Conservation (phyloP, 257 asterid genomes). For the Rauvolfia tetraphylla region DNA sequence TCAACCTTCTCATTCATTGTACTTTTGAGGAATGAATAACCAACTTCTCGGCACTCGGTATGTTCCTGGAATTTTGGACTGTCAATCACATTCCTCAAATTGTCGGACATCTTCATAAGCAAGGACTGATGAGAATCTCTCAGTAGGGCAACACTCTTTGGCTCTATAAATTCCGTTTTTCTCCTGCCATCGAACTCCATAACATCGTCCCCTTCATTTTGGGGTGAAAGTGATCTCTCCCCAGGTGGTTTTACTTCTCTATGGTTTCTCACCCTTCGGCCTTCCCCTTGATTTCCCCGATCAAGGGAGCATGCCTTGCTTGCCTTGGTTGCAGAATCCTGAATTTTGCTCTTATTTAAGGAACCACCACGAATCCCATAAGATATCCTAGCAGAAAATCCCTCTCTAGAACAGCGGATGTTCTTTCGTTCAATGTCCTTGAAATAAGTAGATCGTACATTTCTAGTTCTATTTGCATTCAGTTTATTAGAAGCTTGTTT, state of each 20-base stretch:
- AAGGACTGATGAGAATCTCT: slow-evolving; percentile 28
- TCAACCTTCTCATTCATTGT: slow-evolving; percentile 26
- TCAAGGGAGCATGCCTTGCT: slow-evolving; percentile 23
- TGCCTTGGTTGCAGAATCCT: slow-evolving; percentile 32
- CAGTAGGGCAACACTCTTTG: slow-evolving; percentile 32
- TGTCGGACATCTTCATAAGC: slow-evolving; percentile 31
- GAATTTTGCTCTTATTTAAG: slow-evolving; percentile 33
- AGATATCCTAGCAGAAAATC: slow-evolving; percentile 32
- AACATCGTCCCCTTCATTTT: slow-evolving; percentile 27
- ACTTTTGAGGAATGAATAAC: slow-evolving; percentile 33
- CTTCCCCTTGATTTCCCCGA: slow-evolving; percentile 34
- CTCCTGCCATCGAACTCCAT: slow-evolving; percentile 31
- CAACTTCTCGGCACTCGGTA: slow-evolving; percentile 28
- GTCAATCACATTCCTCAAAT: slow-evolving; percentile 29
- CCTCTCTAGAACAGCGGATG: slow-evolving; percentile 34
- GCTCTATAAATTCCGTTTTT: slow-evolving; percentile 29
- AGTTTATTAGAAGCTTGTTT: slow-evolving; percentile 43
- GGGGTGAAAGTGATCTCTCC: slow-evolving; percentile 33
- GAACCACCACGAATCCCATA: slow-evolving; percentile 39
- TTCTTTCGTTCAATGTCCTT: slow-evolving; percentile 35
- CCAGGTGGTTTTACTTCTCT: slow-evolving; percentile 29
- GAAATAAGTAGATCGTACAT: slow-evolving; percentile 27
- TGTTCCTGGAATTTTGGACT: slow-evolving; percentile 30
- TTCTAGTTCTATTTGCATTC: slow-evolving; percentile 26
- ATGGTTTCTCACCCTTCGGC: slow-evolving; percentile 33